Evolutionary conservation across 2,329 filamentous ascomycete genomes (phyloP).

Genomic region (Cladosporium cucumerinum): DNA sequence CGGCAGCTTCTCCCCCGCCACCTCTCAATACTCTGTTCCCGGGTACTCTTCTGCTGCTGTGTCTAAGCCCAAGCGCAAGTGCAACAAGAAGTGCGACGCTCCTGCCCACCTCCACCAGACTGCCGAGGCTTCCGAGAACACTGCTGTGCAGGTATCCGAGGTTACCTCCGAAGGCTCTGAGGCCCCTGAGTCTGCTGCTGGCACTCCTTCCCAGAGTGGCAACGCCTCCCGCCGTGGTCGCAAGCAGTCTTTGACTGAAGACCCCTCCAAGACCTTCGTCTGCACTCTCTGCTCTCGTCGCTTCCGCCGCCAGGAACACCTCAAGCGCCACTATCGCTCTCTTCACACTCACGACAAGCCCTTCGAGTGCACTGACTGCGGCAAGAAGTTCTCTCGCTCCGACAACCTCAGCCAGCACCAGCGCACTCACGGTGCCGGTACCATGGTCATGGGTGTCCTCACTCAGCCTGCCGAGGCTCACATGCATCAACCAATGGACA

Average conservation of each 20-base stretch:
- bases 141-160: constrained; percentile 34
- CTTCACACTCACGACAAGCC: constrained; percentile 99
- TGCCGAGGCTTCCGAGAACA: constrained; percentile 42
- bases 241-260: constrained; percentile 97
- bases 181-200: constrained; percentile 28
- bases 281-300: constrained; percentile 95
- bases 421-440: constrained; percentile 84
- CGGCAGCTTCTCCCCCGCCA: constrained; percentile 61
- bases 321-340: constrained; percentile 97
- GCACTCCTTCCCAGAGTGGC: constrained; percentile 30
- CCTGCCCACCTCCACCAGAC: constrained; percentile 48
- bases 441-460: constrained; percentile 85
- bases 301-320: constrained; percentile 96
- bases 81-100: constrained; percentile 36
- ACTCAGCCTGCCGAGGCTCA: constrained; percentile 28
- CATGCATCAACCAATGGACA: constrained; percentile 33
- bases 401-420: constrained; percentile 97
- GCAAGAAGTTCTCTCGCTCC: constrained; percentile 98
- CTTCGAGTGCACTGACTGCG: constrained; percentile 94
- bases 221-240: constrained; percentile 87
- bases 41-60: constrained; percentile 29
- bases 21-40: constrained; percentile 46
- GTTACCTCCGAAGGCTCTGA: constrained; percentile 38
- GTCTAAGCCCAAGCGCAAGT: constrained; percentile 31
- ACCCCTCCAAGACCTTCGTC: constrained; percentile 96